Evolutionary conservation across 306 rosid species (phyloP), one percentile per base, ranked within the genome.

Genomic region (Inga oerstediana): DNA sequence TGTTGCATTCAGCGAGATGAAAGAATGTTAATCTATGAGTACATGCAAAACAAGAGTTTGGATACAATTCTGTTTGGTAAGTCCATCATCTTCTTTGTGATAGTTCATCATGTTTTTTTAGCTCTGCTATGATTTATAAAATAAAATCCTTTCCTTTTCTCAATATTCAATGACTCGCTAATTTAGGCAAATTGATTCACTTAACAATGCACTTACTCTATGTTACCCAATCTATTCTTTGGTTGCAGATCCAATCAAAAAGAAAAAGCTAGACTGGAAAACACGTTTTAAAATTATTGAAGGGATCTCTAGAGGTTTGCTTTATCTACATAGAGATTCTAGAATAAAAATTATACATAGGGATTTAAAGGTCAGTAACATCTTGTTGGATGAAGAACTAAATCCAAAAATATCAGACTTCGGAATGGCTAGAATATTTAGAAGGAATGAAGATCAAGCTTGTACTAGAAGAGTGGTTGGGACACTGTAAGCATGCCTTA

Each of bases 261-360:
- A 32, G 44, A 66, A 66, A 7, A 19, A 32, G 7, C 5, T 66
- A 4, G 71, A 14, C 13, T 34, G 71, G 71, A n/a, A 66, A 6
- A 32, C 15, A 2, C 71, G 44, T 6, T 32, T 66, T 66, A 65
- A 66, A 66, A 34, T 66, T 3, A 66, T 66, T 32, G 71, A 66
- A 66, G 22, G 71, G 7, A 66, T 34, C 8, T 66, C 71, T 66
- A 39, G 44, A 14, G 71, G 71, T 14, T 35, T 66, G 39, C 71
- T 66, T 66, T 66, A 66, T 34, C 71, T 66, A 20, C 71, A 66
- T 16, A 66, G 71, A 66, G 71, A 66, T 66, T 66, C 71, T 66
- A 66, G 71, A 16, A 10, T 66, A 14, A 66, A 66, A 66, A 66
- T 66, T 20, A 66, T 66, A 66, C 71, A 66, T 66, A 32, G 71